Evolutionary conservation across 2,329 filamentous ascomycete species (phyloP), one percentile per base, ranked within the genome.

Genomic region (Setomelanomma holmii): DNA sequence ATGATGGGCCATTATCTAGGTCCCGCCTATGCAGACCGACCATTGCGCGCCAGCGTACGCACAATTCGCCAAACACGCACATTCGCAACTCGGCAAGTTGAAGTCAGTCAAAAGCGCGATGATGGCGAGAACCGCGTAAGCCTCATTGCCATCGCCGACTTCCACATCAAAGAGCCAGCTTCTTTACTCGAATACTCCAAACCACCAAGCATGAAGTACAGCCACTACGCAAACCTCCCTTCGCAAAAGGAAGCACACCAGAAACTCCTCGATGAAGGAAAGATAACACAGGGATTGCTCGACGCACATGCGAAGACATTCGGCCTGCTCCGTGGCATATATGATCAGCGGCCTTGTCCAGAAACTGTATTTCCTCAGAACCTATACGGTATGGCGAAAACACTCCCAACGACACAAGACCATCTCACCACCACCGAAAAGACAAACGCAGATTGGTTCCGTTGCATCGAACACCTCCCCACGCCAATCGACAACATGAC

Each of bases 61-160:
- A 58, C 55, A 14, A 69, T 75, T 1, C 73, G 81, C 11, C 74
- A 78, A 42, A 82, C 81, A 1, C 71, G 76, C 12, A 78, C 78
- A 0, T 83, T 83, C 47, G 75, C 76, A 2, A 83, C 80, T 0
- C 71, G 79, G 2, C 69, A 77, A 4, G 75, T 83, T 3, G 71
- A 79, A 51, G 73, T 82, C 22, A 74, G 67, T 44, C 81, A 83
- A 49, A 72, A 72, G 16, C 51, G 48, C 10, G 61, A 75, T 0
- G 66, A 76, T 42, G 76, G 75, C 8, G 52, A 61, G 3, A 50
- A 65, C 5, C 74, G 81, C 21, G 48, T 67, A 0, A 80, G 78
- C 44, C 55, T 82, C 23, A 74, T 80, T 44, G 60, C 80, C 1
- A 57, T 79, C 1, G 76, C 75, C 0, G 81, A 83, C 48, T 83